These are phyloP conservation scores for Aureobasidium lini DNA, from an alignment of 2,329 filamentous ascomycete genomes.

Conservation along the genomic window DNA sequence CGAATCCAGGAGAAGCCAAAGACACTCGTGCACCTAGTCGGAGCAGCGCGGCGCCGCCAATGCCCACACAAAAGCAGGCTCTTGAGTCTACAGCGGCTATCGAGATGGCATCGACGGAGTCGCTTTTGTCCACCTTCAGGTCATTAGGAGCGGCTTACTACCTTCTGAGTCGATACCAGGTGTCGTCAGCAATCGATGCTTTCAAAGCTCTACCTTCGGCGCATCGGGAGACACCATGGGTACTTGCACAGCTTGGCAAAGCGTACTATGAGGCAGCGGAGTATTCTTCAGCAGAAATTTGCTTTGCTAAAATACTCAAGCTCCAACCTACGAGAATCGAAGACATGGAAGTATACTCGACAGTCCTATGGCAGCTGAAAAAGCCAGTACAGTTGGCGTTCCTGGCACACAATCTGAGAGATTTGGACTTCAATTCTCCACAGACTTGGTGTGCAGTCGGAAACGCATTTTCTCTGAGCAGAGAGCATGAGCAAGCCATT, in stretches of 20 bases:
- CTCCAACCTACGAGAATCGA: constrained; percentile 76
- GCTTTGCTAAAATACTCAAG: constrained; percentile 70
- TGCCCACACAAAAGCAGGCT: constrained; percentile 21
- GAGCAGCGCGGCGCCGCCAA: constrained; percentile 43
- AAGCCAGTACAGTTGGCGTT: constrained; percentile 87
- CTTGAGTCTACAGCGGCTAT: constrained; percentile 12
- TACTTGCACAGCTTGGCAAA: constrained; percentile 81
- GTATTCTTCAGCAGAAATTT: constrained; percentile 79
- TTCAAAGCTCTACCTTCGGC: constrained; percentile 62
- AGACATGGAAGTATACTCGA: constrained; percentile 98
- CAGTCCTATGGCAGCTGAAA: constrained; percentile 96
- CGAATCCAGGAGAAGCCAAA: constrained; percentile 55
- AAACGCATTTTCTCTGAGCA: constrained; percentile 86
- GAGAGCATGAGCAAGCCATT: constrained; percentile 90
- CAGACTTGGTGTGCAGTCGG: constrained; percentile 95
- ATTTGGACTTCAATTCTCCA: constrained; percentile 78
- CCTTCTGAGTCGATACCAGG: constrained; percentile 69
- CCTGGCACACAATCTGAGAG: constrained; percentile 81
- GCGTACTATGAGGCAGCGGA: constrained; percentile 85
- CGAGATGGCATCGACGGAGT: constrained; percentile 65
- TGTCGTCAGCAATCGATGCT: constrained; percentile 65
- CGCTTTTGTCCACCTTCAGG: constrained; percentile 70
- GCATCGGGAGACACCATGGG: constrained; percentile 89
- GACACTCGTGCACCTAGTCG: constrained; percentile 48
- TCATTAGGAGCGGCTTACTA: constrained; percentile 77